Evolutionary conservation across 768 basidiomycete genomes (phyloP), one percentile per base, ranked within the genome.

Genomic region (Holtermannia corniformis): DNA sequence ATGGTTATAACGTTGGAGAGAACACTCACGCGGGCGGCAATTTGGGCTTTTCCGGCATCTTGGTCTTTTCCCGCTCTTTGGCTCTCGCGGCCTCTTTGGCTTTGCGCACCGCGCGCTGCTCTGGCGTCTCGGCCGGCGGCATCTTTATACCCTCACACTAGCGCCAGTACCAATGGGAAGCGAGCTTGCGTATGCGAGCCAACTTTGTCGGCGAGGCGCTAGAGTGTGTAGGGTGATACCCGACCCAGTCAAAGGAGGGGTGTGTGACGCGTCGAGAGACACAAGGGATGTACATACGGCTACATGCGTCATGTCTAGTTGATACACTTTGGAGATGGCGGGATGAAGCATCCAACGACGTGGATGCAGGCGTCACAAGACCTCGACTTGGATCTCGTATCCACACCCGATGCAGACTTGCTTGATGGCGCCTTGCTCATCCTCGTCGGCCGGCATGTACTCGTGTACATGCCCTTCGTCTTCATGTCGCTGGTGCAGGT

Each of bases 371-470:
- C 26, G 7, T 65, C 66, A 91, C 47, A 90, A 76, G 61, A 85
- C 82, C 71, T 95, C 92, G 10, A 90, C 82, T 41, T 93, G 86
- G 42, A 95, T 79, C 14, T 85, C 84, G 70, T 95, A 95, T 14
- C 91, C 93, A 73, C 93, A 97, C 57, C 80, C 81, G 62, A 82
- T 82, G 63, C 93, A 97, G 46, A 85, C 76, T 75, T 96, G 87
- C 57, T 80, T 76, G 23, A 57, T 58, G n/a, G 40, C 52, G 11
- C 77, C 79, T 1, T 57, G 59, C 13, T 49, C 51, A 0, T 56
- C 52, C 40, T 71, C 75, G 7, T 63, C 67, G 55, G 81, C 79
- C 16, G 81, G 75, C 25, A 85, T 82, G 70, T 87, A 97, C 14
- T 79, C 78, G 71, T 99, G 95, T 48, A 78, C 81, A 72, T 99